These are phyloP conservation scores for Chaetoceros tenuissimus DNA, from an alignment of 108 stramenopile species.

Conservation along the genomic window DNA sequence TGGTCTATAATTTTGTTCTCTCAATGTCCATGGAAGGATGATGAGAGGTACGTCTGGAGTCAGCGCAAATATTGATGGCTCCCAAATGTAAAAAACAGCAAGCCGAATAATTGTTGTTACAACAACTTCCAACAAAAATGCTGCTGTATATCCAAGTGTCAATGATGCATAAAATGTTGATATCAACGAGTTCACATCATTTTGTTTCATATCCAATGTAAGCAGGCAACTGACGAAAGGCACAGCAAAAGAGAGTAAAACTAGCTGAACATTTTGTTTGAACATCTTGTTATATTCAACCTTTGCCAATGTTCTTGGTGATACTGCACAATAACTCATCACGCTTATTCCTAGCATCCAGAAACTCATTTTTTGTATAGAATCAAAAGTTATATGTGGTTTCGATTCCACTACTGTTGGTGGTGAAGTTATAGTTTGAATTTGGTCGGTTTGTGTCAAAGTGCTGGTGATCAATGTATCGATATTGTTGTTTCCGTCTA, in stretches of 20 bases:
- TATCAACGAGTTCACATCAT: conserved; percentile 46
- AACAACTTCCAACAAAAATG: conserved; percentile 58
- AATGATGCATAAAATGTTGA: conserved; percentile 63
- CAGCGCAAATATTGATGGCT: conserved; percentile 58
- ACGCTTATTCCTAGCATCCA: conserved; percentile 23
- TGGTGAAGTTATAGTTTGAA: background rate
- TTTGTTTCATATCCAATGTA: conserved; percentile 44
- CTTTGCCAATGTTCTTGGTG: conserved; percentile 51
- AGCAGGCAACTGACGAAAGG: conserved; percentile 26
- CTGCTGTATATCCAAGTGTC: conserved; percentile 55
- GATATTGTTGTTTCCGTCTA: background rate
- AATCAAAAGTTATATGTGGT: conserved; percentile 41
- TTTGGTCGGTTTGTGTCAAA: background rate
- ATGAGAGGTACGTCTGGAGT: conserved; percentile 50
- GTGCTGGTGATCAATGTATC: background rate
- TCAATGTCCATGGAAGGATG: conserved; percentile 74
- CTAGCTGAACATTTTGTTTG: conserved; percentile 49
- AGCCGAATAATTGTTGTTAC: conserved; percentile 65
- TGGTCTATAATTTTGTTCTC: conserved; percentile 65
- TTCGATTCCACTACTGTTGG: conserved; percentile 11
- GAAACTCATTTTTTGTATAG: conserved; percentile 48
- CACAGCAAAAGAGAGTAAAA: conserved; percentile 33
- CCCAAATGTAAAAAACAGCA: conserved; percentile 57
- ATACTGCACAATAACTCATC: conserved; percentile 64
- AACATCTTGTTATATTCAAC: conserved; percentile 64